Percentiles rank a stretch among this genome's conserved stretches.
Evolutionary conservation across 2,329 filamentous ascomycete species (phyloP).

Genomic region (Colletotrichum tofieldiae): DNA sequence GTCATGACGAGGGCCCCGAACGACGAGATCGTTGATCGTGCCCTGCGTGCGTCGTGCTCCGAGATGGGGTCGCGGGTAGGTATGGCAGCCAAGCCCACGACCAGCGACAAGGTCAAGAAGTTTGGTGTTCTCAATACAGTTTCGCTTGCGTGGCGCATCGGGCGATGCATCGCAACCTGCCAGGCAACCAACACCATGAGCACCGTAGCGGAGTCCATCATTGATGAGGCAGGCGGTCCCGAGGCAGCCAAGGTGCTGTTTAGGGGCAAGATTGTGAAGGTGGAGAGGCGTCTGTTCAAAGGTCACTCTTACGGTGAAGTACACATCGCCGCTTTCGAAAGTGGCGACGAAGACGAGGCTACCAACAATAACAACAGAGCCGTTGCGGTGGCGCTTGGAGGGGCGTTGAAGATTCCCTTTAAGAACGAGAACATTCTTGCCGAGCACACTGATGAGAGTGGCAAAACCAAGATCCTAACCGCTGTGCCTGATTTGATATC

Average conservation of each 20-base stretch:
- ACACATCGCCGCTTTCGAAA: conserved; percentile 47
- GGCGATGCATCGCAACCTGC: conserved; percentile 29
- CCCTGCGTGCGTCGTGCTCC: conserved; percentile 56
- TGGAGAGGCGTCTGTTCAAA: conserved; percentile 64
- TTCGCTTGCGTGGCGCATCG: conserved; percentile 39
- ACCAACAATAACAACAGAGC: conserved; percentile 11
- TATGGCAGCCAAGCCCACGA: conserved; percentile 40
- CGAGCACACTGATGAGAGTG: conserved; percentile 57
- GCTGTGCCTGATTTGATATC: conserved; percentile 72
- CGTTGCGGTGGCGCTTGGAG: conserved; percentile 38
- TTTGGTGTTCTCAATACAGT: conserved; percentile 41
- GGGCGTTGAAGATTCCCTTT: conserved; percentile 48
- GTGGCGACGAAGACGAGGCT: conserved; percentile 44
- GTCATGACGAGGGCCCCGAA: conserved; percentile 60
- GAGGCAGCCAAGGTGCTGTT: conserved; percentile 71
- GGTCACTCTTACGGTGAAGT: conserved; percentile 66
- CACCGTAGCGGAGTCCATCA: conserved; percentile 70
- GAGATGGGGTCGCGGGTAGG: conserved; percentile 53
- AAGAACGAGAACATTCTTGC: conserved; percentile 67
- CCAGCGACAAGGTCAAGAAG: conserved; percentile 44
- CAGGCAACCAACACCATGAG: conserved; percentile 61
- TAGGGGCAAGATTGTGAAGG: conserved; percentile 73
- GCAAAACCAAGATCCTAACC: conserved; percentile 56
- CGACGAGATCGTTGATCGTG: conserved; percentile 46
- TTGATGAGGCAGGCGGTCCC: conserved; percentile 70